A percentile compares a stretch with the other conserved stretches of the same genome.
Evolutionary conservation across 805 yeast species (phyloP).

Genomic region (Suhomyces tanzawaensis): DNA sequence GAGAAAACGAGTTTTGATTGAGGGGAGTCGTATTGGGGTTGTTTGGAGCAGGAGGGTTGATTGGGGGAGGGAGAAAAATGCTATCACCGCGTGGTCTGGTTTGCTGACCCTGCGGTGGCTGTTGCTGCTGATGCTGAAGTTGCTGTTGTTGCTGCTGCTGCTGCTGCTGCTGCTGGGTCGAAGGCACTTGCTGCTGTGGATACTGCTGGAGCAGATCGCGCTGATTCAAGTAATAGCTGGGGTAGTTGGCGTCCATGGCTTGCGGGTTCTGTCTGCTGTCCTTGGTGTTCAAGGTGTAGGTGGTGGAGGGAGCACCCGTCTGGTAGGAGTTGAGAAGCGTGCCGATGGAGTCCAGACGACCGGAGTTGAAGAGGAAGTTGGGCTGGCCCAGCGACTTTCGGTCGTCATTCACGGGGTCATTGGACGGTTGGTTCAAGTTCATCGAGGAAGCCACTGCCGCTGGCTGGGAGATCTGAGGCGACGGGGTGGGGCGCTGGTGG

Average conservation of each 20-base stretch:
- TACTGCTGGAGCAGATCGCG: conserved; percentile 2
- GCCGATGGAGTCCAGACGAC: conserved; percentile 30
- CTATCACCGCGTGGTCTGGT: conserved; percentile 37
- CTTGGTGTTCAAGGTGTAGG: conserved; percentile 2
- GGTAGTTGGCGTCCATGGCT: conserved; percentile 7
- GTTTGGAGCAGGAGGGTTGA: conserved; percentile 14
- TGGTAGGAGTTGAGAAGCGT: conserved; percentile 24
- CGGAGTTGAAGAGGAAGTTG: conserved; percentile 24
- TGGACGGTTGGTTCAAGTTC: neutral
- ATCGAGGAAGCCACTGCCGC: neutral
- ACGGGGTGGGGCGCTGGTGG: conserved; percentile 4
- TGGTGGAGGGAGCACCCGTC: conserved; percentile 4
- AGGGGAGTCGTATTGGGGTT: neutral
- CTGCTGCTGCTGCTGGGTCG: conserved; percentile 2
- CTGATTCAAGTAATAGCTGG: conserved; percentile 8
- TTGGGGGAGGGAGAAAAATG: conserved; percentile 38
- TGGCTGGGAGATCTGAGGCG: conserved; percentile 3
- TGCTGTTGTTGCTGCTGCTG: conserved; percentile 8
- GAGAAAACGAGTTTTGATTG: conserved; percentile 6
- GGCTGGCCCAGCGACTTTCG: conserved; percentile 10
- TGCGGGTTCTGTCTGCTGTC: conserved; percentile 1
- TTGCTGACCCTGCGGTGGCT: neutral
- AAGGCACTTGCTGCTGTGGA: neutral
- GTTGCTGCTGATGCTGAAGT: conserved; percentile 9
- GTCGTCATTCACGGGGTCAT: neutral